Percentiles rank a stretch among this genome's conserved stretches.
phyloP scores from a whole-genome alignment of 345 rosid species.

The Euphorbia lathyris region DNA sequence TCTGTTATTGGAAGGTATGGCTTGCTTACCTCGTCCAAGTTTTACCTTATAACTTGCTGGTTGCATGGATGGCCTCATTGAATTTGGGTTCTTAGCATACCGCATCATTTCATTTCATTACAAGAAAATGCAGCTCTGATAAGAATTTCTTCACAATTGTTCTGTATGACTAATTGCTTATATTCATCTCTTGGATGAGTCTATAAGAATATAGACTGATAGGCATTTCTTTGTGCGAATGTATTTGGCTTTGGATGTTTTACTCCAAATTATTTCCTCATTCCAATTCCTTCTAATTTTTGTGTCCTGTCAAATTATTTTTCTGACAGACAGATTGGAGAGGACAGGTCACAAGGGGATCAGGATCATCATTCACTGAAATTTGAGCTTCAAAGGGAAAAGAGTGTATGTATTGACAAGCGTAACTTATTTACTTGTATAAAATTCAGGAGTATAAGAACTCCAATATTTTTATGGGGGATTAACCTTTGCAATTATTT shows the following conservation, averaged over 20 bases:
- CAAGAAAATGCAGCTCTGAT: not conserved
- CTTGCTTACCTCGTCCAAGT: conserved; percentile 7
- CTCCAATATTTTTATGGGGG: conserved; percentile 6
- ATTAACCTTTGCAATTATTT: conserved; percentile 20
- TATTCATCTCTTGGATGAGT: not conserved
- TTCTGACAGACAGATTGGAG: conserved; percentile 55
- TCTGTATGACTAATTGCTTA: not conserved
- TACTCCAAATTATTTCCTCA: conserved; percentile 3
- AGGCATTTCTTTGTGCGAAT: not conserved
- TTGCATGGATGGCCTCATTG: not conserved
- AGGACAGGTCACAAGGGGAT: conserved; percentile 20
- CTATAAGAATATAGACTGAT: not conserved
- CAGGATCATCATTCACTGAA: conserved; percentile 27
- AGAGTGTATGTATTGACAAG: conserved; percentile 35
- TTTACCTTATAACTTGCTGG: not conserved
- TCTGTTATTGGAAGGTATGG: conserved; percentile 37
- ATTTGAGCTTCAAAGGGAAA: conserved; percentile 29
- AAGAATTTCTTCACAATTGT: not conserved
- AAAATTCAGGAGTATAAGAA: conserved; percentile 5
- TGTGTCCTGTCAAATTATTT: conserved; percentile 32
- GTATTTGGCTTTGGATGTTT: not conserved
- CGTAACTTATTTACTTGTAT: conserved; percentile 17
- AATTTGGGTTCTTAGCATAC: conserved; percentile 7
- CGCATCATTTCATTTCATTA: not conserved
- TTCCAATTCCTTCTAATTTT: conserved; percentile 5